Evolutionary conservation across 75 land plant genomes (phyloP).

Genomic region (Pinus albicaulis): DNA sequence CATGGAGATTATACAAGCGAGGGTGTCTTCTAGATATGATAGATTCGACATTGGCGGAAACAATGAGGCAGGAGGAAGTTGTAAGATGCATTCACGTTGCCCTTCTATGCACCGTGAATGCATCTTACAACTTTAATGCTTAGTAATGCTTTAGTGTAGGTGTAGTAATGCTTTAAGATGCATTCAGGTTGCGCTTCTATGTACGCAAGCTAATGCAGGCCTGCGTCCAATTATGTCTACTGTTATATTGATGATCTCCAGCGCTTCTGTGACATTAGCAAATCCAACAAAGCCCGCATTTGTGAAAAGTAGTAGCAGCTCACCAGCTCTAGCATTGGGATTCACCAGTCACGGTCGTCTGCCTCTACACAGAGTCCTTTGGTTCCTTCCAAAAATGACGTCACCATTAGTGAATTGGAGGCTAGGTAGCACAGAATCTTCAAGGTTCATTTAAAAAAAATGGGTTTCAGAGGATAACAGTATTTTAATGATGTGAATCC

Average conservation of each 20-base stretch:
- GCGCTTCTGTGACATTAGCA: slow-evolving; percentile 7
- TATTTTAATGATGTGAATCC: too few species aligned
- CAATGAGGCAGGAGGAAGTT: background rate
- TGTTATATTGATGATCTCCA: slow-evolving; percentile 22
- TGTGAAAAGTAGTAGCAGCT: background rate
- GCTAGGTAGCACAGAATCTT: too few species aligned
- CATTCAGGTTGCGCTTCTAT: slow-evolving; percentile 24
- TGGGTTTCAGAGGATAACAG: too few species aligned
- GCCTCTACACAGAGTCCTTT: background rate
- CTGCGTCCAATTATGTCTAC: slow-evolving; percentile 23
- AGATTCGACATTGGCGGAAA: background rate
- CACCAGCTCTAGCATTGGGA: too few species aligned
- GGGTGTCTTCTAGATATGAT: slow-evolving; percentile 1
- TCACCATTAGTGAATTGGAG: background rate
- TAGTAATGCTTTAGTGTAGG: too few species aligned
- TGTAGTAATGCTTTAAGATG: too few species aligned
- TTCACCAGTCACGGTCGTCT: background rate
- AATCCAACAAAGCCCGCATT: slow-evolving; percentile 13
- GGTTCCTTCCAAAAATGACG: background rate
- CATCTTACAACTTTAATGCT: too few species aligned
- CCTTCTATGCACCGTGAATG: slow-evolving; percentile 22
- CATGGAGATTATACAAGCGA: slow-evolving; percentile 6
- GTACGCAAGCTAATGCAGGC: slow-evolving; percentile 14
- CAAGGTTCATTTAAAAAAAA: too few species aligned
- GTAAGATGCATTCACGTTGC: slow-evolving; percentile 21